phyloP scores from a whole-genome alignment of 1,284 basidiomycete species.

The Singerocomus inundabilis region DNA sequence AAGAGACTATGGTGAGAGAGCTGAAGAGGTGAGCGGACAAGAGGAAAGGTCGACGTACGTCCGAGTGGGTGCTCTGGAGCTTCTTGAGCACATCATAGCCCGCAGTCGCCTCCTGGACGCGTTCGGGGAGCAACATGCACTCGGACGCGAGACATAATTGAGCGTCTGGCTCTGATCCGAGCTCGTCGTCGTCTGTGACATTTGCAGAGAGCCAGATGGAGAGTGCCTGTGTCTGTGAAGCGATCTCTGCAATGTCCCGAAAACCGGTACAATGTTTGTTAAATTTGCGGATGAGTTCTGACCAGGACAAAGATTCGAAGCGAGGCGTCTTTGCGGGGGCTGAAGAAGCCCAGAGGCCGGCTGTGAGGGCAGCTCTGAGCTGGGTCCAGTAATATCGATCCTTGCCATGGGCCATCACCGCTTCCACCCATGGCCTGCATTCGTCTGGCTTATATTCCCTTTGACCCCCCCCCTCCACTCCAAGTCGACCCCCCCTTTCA shows the following conservation, averaged over 20 bases:
- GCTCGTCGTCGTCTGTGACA: slow-evolving; percentile 40
- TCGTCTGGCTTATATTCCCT: slow-evolving; percentile 1
- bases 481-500: slow-evolving; percentile 1
- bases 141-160: slow-evolving; percentile 52
- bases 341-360: slow-evolving; percentile 63
- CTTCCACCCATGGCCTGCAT: neutral
- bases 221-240: slow-evolving; percentile 64
- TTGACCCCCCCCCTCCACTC: slow-evolving; percentile 16
- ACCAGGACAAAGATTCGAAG: slow-evolving; percentile 62
- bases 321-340: slow-evolving; percentile 63
- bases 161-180: slow-evolving; percentile 35
- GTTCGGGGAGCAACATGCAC: slow-evolving; percentile 53
- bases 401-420: slow-evolving; percentile 39
- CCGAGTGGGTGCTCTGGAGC: slow-evolving; percentile 51
- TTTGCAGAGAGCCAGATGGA: slow-evolving; percentile 54
- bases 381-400: slow-evolving; percentile 74
- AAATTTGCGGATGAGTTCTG: slow-evolving; percentile 83
- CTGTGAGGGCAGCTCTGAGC: slow-evolving; percentile 62
- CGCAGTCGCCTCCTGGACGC: slow-evolving; percentile 48
- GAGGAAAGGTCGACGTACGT: slow-evolving; percentile 47
- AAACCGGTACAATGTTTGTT: slow-evolving; percentile 77
- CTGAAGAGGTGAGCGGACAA: slow-evolving; percentile 10
- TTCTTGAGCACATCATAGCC: slow-evolving; percentile 53
- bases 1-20: slow-evolving; percentile 44
- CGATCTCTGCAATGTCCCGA: slow-evolving; percentile 61